A percentile compares a stretch with the other conserved stretches of the same genome.
Evolutionary conservation across 2,329 filamentous ascomycete genomes (phyloP).

Genomic region (Niveomyces coronatus): DNA sequence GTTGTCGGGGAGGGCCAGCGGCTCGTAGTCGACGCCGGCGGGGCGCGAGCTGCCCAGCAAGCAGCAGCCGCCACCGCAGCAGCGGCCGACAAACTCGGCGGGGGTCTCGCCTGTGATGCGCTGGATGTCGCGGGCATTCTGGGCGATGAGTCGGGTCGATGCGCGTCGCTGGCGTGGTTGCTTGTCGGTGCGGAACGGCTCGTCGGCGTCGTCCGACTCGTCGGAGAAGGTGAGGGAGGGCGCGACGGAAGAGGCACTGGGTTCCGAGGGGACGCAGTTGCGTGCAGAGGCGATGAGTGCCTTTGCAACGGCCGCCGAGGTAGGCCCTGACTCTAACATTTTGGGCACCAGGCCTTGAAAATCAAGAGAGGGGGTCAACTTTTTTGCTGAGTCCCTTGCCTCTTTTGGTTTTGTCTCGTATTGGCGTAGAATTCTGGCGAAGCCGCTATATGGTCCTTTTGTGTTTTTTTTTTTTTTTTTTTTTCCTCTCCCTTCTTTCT

Average conservation of each 20-base stretch:
- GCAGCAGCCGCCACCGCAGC: conserved; percentile 56
- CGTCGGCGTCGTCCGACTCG: conserved; percentile 49
- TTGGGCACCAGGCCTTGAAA: conserved; percentile 10
- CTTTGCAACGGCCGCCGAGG: conserved; percentile 23
- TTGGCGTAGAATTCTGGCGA: no score
- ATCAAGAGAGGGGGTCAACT: no score
- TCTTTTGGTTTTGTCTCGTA: no score
- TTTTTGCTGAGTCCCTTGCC: no score
- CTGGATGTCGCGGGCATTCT: conserved; percentile 51
- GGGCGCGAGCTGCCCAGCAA: conserved; percentile 37
- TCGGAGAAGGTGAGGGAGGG: conserved; percentile 55
- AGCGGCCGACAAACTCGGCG: conserved; percentile 50
- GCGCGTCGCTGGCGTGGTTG: conserved; percentile 50
- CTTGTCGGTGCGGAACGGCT: conserved; percentile 32
- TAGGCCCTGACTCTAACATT: conserved; percentile 21
- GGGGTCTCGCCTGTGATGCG: conserved; percentile 55
- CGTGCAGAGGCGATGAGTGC: conserved; percentile 29
- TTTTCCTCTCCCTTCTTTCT: no score
- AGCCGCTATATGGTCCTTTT: no score
- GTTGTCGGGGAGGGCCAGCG: conserved; percentile 59
- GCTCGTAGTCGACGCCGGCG: conserved; percentile 40
- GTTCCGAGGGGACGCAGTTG: conserved; percentile 35
- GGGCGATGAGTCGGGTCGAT: conserved; percentile 57
- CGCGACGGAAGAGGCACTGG: conserved; percentile 36
- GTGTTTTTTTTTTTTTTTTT: conserved; percentile 1